phyloP scores from a whole-genome alignment of 2,329 filamentous ascomycete species.

The Hypoxylon sp. region DNA sequence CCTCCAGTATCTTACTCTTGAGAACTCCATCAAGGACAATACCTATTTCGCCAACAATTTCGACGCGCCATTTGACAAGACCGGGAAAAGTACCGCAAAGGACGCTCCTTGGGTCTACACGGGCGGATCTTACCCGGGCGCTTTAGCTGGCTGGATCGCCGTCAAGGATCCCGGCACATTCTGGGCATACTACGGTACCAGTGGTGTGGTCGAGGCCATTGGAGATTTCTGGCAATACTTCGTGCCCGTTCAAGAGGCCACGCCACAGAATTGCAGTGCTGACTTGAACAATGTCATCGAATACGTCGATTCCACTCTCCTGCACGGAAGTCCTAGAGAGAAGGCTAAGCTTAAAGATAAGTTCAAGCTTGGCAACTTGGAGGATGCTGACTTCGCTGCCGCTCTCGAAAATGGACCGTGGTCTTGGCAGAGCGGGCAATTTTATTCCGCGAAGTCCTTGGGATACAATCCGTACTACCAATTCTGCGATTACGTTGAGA shows the following conservation, averaged over 20 bases:
- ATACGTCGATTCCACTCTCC: slow-evolving; percentile 64
- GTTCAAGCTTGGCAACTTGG: slow-evolving; percentile 64
- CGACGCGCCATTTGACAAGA: slow-evolving; percentile 65
- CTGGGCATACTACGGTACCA: slow-evolving; percentile 71
- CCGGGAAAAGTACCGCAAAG: slow-evolving; percentile 61
- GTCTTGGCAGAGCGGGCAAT: slow-evolving; percentile 69
- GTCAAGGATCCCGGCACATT: slow-evolving; percentile 67
- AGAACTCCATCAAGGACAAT: slow-evolving; percentile 60
- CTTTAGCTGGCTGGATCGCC: slow-evolving; percentile 68
- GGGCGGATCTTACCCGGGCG: slow-evolving; percentile 70
- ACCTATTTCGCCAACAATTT: slow-evolving; percentile 61
- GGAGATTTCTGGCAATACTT: slow-evolving; percentile 71
- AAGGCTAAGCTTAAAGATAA: slow-evolving; percentile 63
- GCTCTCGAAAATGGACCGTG: slow-evolving; percentile 70
- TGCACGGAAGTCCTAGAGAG: slow-evolving; percentile 57
- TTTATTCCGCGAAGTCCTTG: slow-evolving; percentile 61
- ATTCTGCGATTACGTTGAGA: slow-evolving; percentile 67
- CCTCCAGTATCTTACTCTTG: slow-evolving; percentile 58
- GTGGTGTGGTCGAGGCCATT: slow-evolving; percentile 68
- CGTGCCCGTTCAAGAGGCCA: slow-evolving; percentile 66
- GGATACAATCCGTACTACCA: slow-evolving; percentile 63
- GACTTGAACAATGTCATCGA: slow-evolving; percentile 67
- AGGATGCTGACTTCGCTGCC: slow-evolving; percentile 64
- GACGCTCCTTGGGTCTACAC: slow-evolving; percentile 69
- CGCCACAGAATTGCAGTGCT: slow-evolving; percentile 69